These are phyloP conservation scores for Yarrowia porcina DNA, from an alignment of 805 yeast genomes.

Conservation along the genomic window DNA sequence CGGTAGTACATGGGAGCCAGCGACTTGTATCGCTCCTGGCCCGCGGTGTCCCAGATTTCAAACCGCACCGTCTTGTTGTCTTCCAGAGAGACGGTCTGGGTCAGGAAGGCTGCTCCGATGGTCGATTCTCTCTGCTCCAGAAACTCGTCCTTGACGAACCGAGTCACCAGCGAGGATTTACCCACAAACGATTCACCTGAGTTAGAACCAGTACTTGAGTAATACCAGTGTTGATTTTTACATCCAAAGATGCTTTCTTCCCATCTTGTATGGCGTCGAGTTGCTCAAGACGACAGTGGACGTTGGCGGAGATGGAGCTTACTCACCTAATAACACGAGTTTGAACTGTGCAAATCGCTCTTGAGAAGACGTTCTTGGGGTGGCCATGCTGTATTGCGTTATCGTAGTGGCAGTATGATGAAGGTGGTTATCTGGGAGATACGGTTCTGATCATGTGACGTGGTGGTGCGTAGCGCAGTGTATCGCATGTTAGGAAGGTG, in stretches of 20 bases:
- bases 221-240: too few relatives aligned
- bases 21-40: conserved; percentile 83
- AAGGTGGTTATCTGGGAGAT: conserved; percentile 23
- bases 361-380: conserved; percentile 36
- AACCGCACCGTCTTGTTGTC: conserved; percentile 45
- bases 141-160: conserved; percentile 68
- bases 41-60: conserved; percentile 84
- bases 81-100: conserved; percentile 63
- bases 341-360: conserved; percentile 53
- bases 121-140: conserved; percentile 83
- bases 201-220: neutral
- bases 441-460: conserved; percentile 23
- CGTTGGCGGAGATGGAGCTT: neutral
- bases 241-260: neutral
- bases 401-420: neutral
- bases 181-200: conserved; percentile 75
- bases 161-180: conserved; percentile 71
- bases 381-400: conserved; percentile 26
- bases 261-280: neutral
- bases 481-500: neutral
- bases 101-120: conserved; percentile 97
- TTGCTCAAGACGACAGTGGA: neutral
- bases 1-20: conserved; percentile 82
- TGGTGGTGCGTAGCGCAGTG: neutral
- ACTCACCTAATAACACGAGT: conserved; percentile 62